A percentile compares a stretch with the other conserved stretches of the same genome.
phyloP scores from a whole-genome alignment of 2,329 filamentous ascomycete genomes.

The Macrophomina tecta region DNA sequence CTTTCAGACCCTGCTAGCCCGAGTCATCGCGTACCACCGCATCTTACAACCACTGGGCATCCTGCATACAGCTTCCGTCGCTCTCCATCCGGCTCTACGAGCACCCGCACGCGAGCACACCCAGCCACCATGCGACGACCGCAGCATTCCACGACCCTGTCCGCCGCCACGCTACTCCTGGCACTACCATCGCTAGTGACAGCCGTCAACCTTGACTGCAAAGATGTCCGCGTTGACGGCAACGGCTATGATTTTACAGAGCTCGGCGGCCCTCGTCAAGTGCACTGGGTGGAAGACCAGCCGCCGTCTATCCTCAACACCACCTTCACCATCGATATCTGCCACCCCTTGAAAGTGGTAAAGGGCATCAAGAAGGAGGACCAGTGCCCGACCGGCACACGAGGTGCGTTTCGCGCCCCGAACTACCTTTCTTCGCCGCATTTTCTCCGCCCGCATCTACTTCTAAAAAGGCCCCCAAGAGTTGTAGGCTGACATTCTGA shows the following conservation, averaged over 20 bases:
- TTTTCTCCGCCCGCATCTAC: background rate
- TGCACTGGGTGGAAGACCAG: conserved; percentile 61
- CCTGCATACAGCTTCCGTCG: background rate
- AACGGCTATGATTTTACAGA: conserved; percentile 68
- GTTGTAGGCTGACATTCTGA: conserved; percentile 7
- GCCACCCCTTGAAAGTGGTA: conserved; percentile 68
- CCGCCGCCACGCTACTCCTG: conserved; percentile 31
- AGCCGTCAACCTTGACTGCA: conserved; percentile 65
- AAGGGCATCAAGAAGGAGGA: conserved; percentile 62
- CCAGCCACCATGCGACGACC: conserved; percentile 18
- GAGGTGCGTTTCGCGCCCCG: conserved; percentile 56
- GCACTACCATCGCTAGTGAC: conserved; percentile 38
- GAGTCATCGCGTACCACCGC: background rate
- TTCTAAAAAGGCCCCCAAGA: background rate
- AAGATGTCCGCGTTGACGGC: conserved; percentile 63
- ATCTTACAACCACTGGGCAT: background rate
- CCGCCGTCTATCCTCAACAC: conserved; percentile 67
- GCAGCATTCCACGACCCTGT: conserved; percentile 4
- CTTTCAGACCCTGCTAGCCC: background rate
- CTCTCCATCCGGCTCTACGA: conserved; percentile 1
- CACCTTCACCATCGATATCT: conserved; percentile 83
- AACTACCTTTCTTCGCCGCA: background rate
- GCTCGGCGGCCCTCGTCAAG: conserved; percentile 71
- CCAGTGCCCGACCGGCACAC: conserved; percentile 72
- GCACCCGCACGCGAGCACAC: background rate